Conservation (phyloP, 148 eudicot genomes). For the Camellia lanceoleosa region DNA sequence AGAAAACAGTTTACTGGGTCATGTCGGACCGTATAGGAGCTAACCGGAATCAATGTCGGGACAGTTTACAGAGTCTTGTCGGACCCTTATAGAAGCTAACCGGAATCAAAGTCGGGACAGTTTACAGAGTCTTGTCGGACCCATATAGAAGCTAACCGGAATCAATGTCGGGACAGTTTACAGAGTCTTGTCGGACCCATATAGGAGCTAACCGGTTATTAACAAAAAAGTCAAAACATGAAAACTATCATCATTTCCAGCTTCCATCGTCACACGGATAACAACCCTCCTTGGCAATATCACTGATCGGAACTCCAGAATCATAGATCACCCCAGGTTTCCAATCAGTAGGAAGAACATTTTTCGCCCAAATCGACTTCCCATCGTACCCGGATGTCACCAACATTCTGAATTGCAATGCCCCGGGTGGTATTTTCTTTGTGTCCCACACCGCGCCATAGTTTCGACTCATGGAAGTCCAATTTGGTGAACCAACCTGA, state of each 20-base stretch:
- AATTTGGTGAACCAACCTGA: constrained; percentile 56
- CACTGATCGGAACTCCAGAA: constrained; percentile 42
- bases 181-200: no score
- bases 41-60: no score
- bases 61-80: no score
- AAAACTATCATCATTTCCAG: constrained; percentile 22
- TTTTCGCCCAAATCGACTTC: constrained; percentile 53
- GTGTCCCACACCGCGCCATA: constrained; percentile 83
- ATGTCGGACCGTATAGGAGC: no score
- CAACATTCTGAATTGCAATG: constrained; percentile 54
- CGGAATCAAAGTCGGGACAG: no score
- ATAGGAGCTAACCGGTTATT: no score
- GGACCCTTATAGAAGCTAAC: no score
- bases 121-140: no score
- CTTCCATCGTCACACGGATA: constrained; percentile 45
- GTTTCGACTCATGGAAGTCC: constrained; percentile 55
- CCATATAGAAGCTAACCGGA: no score
- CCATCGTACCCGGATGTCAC: constrained; percentile 74
- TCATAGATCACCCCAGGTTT: constrained; percentile 27
- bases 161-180: no score
- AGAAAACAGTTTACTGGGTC: no score
- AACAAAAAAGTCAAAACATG: not conserved
- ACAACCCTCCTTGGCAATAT: constrained; percentile 58
- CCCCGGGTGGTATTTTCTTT: constrained; percentile 50
- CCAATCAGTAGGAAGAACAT: constrained; percentile 69